Base-by-base conservation (phyloP, 345 rosid genomes). In the Citrus reticulata region DNA sequence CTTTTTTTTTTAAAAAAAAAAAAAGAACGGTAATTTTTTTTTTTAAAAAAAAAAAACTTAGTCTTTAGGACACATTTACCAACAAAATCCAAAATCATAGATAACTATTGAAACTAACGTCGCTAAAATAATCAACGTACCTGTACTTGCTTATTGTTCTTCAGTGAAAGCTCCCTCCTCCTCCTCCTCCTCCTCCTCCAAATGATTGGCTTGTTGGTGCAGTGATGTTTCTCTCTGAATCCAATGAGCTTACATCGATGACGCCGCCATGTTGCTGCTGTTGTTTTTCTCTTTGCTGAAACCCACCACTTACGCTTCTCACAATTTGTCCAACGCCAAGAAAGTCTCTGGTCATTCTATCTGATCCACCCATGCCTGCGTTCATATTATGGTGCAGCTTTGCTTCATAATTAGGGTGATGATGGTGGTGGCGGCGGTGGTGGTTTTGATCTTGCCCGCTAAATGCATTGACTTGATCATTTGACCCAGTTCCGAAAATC, bases 321-420 rank as follows among this genome's bases (percentile, higher is more conserved):
- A 86, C 88, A 25, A 86, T 86, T 65, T 89, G 93, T 67, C 97
- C 97, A 39, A 92, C 97, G 3, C 97, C 94, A 37, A 92, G 94
- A 74, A 92, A 92, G 81, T 92, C 97, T 80, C 94, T 86, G 2
- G 97, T 92, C 87, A 88, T 79, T 55, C 90, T 85, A 76, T 90
- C 91, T 59, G 89, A 86, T 24, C 85, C 87, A 8, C 87, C 57
- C 57, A 51, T 51, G 57, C 57, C 17, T 17, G 22, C 57, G 7
- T 51, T 51, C 57, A 51, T 14, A 17, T 51, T 51, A 17, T 51
- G 57, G 57, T 51, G 57, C 22, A 17, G 19, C 57, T 17, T 51
- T 5, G 72, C 64, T 14, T 14, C 57, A 17, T 51, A 51, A 51
- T 5, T 51, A 51, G 57, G 57, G 7, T 51, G 57, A 51, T 51